A percentile compares a stretch with the other conserved stretches of the same genome.
phyloP scores from a whole-genome alignment of 345 rosid species.

The Fremontodendron californicum region DNA sequence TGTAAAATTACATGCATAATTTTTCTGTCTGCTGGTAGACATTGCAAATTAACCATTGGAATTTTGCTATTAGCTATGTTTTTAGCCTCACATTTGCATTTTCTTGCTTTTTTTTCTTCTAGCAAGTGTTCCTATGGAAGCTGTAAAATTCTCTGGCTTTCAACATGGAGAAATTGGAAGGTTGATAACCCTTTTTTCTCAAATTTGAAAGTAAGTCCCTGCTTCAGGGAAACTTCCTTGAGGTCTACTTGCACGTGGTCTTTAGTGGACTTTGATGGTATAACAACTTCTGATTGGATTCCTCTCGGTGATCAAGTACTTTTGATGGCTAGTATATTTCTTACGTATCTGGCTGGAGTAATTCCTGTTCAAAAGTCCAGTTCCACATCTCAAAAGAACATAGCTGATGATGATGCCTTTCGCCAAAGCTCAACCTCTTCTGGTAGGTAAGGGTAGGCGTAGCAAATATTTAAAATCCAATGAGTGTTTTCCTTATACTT shows the following conservation, averaged over 20 bases:
- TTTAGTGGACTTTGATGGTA: constrained; percentile 46
- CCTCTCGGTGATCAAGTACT: constrained; percentile 68
- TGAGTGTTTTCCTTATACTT: not conserved
- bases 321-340: constrained; percentile 61
- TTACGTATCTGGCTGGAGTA: constrained; percentile 81
- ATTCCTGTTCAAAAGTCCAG: constrained; percentile 47
- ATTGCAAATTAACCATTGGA: not conserved
- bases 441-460: constrained; percentile 92
- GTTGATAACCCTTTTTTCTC: constrained; percentile 19
- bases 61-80: not conserved
- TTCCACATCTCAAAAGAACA: constrained; percentile 29
- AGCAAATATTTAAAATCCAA: constrained; percentile 15
- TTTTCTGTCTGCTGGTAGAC: not conserved
- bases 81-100: not conserved
- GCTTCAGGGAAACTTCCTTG: constrained; percentile 23
- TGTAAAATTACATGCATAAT: not conserved
- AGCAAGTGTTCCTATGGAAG: constrained; percentile 36
- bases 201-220: constrained; percentile 26
- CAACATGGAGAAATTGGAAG: constrained; percentile 22
- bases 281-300: constrained; percentile 47
- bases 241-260: constrained; percentile 48
- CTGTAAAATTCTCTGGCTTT: constrained; percentile 24
- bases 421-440: constrained; percentile 45
- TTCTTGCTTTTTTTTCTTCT: constrained; percentile 8
- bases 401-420: constrained; percentile 24